Conservation (phyloP, 208 protist genomes). For the Trypanosomatidae sp. region DNA sequence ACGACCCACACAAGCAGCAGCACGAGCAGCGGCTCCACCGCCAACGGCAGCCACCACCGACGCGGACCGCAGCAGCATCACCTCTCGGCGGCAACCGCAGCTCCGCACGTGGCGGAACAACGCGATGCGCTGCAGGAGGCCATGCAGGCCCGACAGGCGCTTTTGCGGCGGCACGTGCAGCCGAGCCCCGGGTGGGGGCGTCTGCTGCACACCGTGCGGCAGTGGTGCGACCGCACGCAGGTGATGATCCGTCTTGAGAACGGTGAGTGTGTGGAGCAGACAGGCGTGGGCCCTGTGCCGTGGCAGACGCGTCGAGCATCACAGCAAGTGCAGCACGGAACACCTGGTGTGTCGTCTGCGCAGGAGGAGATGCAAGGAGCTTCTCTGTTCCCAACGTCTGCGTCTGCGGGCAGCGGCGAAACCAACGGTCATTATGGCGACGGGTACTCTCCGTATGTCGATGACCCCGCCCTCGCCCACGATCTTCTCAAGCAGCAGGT, state of each 20-base stretch:
- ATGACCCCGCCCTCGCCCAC: slow-evolving; percentile 44
- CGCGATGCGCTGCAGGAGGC: slow-evolving; percentile 20
- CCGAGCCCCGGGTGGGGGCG: slow-evolving; percentile 25
- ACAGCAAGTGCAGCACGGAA: neutral
- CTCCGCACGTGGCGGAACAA: too few species aligned
- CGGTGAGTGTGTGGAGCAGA: slow-evolving; percentile 25
- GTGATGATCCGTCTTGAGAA: slow-evolving; percentile 30
- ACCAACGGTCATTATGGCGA: neutral
- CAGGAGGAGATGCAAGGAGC: too few species aligned
- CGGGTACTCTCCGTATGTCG: slow-evolving; percentile 25
- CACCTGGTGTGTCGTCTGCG: neutral
- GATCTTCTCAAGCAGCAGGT: slow-evolving; percentile 33
- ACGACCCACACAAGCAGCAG: too few species aligned
- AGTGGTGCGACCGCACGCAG: slow-evolving; percentile 57
- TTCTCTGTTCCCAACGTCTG: too few species aligned
- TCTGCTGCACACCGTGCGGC: slow-evolving; percentile 34
- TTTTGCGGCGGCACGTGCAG: slow-evolving; percentile 28
- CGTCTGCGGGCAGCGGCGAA: too few species aligned
- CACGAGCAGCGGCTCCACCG: too few species aligned
- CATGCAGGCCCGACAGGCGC: slow-evolving; percentile 11
- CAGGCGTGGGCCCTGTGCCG: neutral
- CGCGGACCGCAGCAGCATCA: too few species aligned
- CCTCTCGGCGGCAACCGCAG: too few species aligned
- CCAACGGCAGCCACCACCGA: neutral
- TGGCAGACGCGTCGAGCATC: neutral